These are phyloP conservation scores for Verbascum thapsus DNA, from an alignment of 257 asterid species.

Conservation along the genomic window DNA sequence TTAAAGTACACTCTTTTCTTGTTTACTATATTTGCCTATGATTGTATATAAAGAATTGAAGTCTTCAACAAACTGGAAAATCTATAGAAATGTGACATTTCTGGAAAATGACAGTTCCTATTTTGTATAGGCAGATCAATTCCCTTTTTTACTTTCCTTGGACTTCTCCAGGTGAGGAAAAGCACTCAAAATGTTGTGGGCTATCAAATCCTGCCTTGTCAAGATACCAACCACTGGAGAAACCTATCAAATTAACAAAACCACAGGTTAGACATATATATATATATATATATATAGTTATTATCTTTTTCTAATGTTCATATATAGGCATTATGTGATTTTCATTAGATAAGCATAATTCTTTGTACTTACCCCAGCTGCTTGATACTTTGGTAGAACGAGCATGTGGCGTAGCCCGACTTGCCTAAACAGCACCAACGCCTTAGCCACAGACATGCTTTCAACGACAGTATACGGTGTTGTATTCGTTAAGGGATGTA, in stretches of 20 bases:
- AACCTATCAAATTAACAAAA: constrained; percentile 35
- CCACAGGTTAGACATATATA: constrained; percentile 19
- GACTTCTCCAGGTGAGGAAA: constrained; percentile 53
- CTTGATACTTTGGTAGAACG: constrained; percentile 75
- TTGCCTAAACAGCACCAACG: constrained; percentile 79
- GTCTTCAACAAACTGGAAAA: constrained; percentile 18
- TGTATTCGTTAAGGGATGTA: constrained; percentile 77
- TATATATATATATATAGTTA: too few species aligned
- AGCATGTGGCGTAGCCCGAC: constrained; percentile 90
- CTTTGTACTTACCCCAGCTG: constrained; percentile 60
- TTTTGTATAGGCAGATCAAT: constrained; percentile 27
- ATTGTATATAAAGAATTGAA: constrained; percentile 27
- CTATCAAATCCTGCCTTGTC: constrained; percentile 64
- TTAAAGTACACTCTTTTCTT: constrained; percentile 4
- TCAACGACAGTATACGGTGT: constrained; percentile 77
- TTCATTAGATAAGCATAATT: too few species aligned
- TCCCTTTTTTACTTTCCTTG: constrained; percentile 41
- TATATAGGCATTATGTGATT: constrained; percentile 6
- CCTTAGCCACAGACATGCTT: constrained; percentile 84
- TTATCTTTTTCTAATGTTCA: not conserved
- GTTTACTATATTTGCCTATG: constrained; percentile 20
- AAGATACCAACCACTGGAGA: constrained; percentile 60
- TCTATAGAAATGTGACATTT: constrained; percentile 26
- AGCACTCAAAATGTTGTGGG: constrained; percentile 50
- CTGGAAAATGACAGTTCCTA: constrained; percentile 15